phyloP scores from a whole-genome alignment of 805 yeast genomes.

The Lipomyces orientalis region DNA sequence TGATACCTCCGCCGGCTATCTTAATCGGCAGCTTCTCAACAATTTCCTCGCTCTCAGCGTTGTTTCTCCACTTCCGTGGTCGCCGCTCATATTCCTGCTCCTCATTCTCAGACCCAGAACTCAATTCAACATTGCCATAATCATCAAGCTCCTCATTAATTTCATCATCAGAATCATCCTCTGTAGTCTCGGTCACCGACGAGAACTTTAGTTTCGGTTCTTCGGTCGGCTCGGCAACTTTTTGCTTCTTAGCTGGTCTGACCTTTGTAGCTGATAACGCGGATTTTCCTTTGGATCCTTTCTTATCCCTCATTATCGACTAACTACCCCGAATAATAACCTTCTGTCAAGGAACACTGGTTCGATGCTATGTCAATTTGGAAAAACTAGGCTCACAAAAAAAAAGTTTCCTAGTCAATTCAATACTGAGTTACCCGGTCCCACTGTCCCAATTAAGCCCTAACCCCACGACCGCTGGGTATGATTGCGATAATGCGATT shows the following conservation, averaged over 20 bases:
- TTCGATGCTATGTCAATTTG: background rate
- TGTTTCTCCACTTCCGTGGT: slow-evolving; percentile 61
- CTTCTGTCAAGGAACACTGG: background rate
- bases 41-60: slow-evolving; percentile 47
- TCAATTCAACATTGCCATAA: slow-evolving; percentile 8
- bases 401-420: background rate
- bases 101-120: slow-evolving; percentile 55
- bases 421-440: background rate
- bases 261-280: background rate
- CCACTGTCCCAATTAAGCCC: background rate
- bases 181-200: background rate
- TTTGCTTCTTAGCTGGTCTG: background rate
- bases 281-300: background rate
- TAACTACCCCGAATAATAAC: background rate
- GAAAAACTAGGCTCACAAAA: background rate
- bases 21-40: slow-evolving; percentile 83
- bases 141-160: background rate
- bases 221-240: slow-evolving; percentile 1
- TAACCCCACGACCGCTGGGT: background rate
- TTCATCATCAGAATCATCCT: slow-evolving; percentile 3
- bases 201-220: slow-evolving; percentile 14
- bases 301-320: background rate
- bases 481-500: background rate
- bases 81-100: slow-evolving; percentile 78
- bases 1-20: slow-evolving; percentile 70